These are phyloP conservation scores for Trypanosoma cruzi DNA, from an alignment of 208 protist species.

Conservation along the genomic window DNA sequence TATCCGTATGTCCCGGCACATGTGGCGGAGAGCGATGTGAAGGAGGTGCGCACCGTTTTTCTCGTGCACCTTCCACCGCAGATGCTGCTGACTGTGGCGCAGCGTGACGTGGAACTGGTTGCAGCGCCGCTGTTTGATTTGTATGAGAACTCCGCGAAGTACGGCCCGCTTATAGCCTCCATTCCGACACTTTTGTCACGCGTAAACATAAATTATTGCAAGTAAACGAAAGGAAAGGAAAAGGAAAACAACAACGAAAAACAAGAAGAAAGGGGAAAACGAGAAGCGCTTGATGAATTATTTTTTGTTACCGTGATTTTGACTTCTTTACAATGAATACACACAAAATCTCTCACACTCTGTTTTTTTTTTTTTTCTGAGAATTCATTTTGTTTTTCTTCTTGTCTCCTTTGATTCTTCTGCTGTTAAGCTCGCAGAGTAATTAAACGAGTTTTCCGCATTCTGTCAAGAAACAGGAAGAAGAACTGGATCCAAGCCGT, in stretches of 20 bases:
- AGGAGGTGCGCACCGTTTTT: slow-evolving; percentile 86
- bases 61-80: slow-evolving; percentile 77
- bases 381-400: background rate
- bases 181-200: slow-evolving; percentile 78
- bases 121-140: slow-evolving; percentile 92
- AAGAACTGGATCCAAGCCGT: background rate
- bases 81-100: slow-evolving; percentile 68
- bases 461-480: background rate
- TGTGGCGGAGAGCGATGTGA: slow-evolving; percentile 70
- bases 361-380: background rate
- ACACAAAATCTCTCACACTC: too few relatives aligned
- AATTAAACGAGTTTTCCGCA: background rate
- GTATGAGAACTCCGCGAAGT: slow-evolving; percentile 90
- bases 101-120: slow-evolving; percentile 76
- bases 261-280: background rate
- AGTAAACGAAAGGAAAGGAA: slow-evolving; percentile 25
- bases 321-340: background rate
- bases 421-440: background rate
- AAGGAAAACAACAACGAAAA: background rate
- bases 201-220: slow-evolving; percentile 88
- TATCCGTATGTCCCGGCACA: slow-evolving; percentile 94
- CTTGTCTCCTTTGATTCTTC: background rate
- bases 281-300: background rate
- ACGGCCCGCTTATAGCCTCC: slow-evolving; percentile 79
- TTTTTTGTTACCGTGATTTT: background rate